Percentiles rank a stretch among this genome's conserved stretches.
Conservation (phyloP, 164 flowering plant genomes). For the Annona cherimola region DNA sequence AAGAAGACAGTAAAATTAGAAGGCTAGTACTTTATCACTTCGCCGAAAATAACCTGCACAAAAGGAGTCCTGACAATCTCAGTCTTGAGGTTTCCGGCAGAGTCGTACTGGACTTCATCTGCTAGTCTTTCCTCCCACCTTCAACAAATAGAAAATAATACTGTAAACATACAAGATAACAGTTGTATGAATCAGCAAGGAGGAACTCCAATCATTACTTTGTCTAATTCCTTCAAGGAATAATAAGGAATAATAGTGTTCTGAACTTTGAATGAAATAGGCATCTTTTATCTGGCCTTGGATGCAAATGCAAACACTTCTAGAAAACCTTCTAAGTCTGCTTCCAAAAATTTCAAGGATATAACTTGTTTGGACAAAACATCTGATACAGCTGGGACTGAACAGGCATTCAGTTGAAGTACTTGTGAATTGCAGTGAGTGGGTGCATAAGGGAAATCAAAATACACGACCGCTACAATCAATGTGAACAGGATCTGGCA, state of each 20-base stretch:
- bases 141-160: slow-evolving; percentile 12
- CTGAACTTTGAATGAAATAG: too few relatives aligned
- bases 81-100: slow-evolving; percentile 68
- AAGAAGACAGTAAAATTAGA: not conserved
- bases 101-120: slow-evolving; percentile 53
- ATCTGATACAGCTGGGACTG: not conserved
- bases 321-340: too few relatives aligned
- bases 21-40: not conserved
- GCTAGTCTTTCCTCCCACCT: slow-evolving; percentile 93
- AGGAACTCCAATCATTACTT: too few relatives aligned
- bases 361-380: not conserved
- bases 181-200: not conserved
- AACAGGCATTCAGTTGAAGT: not conserved
- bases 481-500: not conserved
- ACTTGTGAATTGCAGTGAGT: not conserved
- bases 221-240: too few relatives aligned
- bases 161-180: not conserved
- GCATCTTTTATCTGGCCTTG: too few relatives aligned
- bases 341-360: not conserved
- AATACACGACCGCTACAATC: not conserved
- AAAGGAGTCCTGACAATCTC: slow-evolving; percentile 75
- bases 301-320: too few relatives aligned
- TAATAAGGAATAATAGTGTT: too few relatives aligned
- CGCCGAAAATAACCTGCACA: slow-evolving; percentile 61
- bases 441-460: not conserved